Evolutionary conservation across 495 filamentous ascomycete genomes (phyloP).

Genomic region (Xylaria scruposa): DNA sequence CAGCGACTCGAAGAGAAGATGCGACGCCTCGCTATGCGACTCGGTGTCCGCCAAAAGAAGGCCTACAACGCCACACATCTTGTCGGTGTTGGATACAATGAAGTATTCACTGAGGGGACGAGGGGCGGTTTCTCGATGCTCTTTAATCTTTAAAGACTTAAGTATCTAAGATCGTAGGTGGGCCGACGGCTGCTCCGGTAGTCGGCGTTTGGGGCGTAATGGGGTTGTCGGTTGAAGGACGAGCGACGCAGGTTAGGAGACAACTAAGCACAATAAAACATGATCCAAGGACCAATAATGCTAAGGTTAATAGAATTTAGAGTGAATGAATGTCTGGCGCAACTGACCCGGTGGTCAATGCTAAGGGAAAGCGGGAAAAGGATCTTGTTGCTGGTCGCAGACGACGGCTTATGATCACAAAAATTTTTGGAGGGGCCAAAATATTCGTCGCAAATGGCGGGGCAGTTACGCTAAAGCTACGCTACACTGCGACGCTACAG

Average conservation of each 20-base stretch:
- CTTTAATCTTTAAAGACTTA: background rate
- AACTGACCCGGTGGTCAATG: constrained; percentile 18
- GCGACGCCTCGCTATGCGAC: constrained; percentile 44
- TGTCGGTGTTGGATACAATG: constrained; percentile 27
- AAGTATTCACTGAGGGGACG: background rate
- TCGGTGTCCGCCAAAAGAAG: constrained; percentile 74
- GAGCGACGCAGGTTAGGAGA: background rate
- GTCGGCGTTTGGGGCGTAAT: constrained; percentile 3
- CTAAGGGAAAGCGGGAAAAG: background rate
- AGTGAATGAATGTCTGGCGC: constrained; percentile 11
- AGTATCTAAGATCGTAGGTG: background rate
- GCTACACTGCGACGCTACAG: background rate
- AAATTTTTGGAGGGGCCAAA: constrained; percentile 25
- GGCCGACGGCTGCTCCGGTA: constrained; percentile 7
- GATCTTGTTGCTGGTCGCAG: background rate
- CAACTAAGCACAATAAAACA: background rate
- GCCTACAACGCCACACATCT: constrained; percentile 88
- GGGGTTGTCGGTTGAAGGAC: background rate
- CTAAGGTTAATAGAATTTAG: too few species aligned
- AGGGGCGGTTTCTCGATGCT: background rate
- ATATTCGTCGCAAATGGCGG: constrained; percentile 21
- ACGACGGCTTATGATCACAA: constrained; percentile 8
- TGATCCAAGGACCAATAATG: background rate
- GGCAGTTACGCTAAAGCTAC: constrained; percentile 4
- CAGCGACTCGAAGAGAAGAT: constrained; percentile 86